A percentile compares a stretch with the other conserved stretches of the same genome.
phyloP scores from a whole-genome alignment of 345 rosid genomes.

The Aurinia saxatilis region DNA sequence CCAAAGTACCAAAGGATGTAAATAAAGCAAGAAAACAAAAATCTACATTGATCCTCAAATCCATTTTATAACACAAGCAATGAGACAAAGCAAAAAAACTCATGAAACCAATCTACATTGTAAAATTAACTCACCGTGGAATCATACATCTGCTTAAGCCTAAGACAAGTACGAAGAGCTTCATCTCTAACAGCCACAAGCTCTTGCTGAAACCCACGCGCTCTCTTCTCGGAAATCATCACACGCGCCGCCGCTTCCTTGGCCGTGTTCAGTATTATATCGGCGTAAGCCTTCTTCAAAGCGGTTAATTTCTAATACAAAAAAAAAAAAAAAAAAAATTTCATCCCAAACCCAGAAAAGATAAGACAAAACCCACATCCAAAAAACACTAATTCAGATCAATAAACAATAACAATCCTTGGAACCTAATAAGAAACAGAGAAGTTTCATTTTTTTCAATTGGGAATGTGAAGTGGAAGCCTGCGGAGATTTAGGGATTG shows the following conservation, averaged over 20 bases:
- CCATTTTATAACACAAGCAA: neutral
- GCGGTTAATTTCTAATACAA: slow-evolving; percentile 59
- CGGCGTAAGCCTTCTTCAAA: slow-evolving; percentile 95
- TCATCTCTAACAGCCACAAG: slow-evolving; percentile 63
- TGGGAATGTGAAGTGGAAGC: neutral
- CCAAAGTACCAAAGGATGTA: neutral
- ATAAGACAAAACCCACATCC: slow-evolving; percentile 18
- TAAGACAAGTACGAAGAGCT: slow-evolving; percentile 61
- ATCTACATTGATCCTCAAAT: neutral
- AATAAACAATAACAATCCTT: neutral
- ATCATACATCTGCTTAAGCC: slow-evolving; percentile 80
- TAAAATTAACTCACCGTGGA: slow-evolving; percentile 49
- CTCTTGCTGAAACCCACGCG: slow-evolving; percentile 61
- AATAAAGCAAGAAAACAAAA: neutral
- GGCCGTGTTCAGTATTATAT: slow-evolving; percentile 73
- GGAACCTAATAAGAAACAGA: slow-evolving; percentile 23
- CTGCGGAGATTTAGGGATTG: neutral
- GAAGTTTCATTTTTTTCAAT: neutral
- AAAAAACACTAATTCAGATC: slow-evolving; percentile 1
- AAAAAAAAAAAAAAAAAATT: slow-evolving; percentile 7
- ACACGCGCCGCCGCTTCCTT: slow-evolving; percentile 93
- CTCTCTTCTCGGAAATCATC: slow-evolving; percentile 73
- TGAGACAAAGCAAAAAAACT: neutral
- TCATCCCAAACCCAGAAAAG: slow-evolving; percentile 18
- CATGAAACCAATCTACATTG: neutral